phyloP scores from a whole-genome alignment of 2,329 filamentous ascomycete species.

The Trichoderma semiorbis region DNA sequence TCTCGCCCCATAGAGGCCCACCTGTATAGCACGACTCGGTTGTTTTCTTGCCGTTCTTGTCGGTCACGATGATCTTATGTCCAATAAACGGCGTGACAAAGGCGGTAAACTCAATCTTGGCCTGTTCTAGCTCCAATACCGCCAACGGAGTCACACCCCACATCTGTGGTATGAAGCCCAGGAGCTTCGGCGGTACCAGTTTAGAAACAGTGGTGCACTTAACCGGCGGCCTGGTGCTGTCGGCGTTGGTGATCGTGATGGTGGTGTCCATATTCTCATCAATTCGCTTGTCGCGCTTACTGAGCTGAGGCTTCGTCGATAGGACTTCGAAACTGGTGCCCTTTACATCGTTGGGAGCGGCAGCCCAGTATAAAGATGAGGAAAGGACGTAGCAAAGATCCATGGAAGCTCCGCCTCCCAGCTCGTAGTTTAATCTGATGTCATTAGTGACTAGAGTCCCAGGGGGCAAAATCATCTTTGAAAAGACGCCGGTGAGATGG shows the following conservation, averaged over 20 bases:
- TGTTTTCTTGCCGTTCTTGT: neutral
- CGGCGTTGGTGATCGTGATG: neutral
- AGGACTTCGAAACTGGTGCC: neutral
- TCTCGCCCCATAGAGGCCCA: neutral
- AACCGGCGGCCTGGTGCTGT: neutral
- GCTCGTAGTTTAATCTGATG: neutral
- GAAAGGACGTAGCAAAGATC: neutral
- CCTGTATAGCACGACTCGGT: neutral
- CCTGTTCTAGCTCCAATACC: neutral
- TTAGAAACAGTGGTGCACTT: neutral
- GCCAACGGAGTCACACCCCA: neutral
- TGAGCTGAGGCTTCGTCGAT: neutral
- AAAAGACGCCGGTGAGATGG: neutral
- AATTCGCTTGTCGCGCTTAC: neutral
- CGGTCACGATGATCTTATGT: neutral
- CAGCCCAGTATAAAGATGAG: neutral
- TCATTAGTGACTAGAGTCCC: neutral
- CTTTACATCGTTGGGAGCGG: neutral
- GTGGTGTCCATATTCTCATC: neutral
- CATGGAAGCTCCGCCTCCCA: slow-evolving; percentile 2
- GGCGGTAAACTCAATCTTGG: neutral
- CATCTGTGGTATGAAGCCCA: neutral
- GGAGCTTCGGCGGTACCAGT: neutral
- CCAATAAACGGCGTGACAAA: neutral
- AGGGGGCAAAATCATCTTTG: neutral